Evolutionary conservation across 2,329 filamentous ascomycete genomes (phyloP).

Genomic region (Blastomyces silverae): DNA sequence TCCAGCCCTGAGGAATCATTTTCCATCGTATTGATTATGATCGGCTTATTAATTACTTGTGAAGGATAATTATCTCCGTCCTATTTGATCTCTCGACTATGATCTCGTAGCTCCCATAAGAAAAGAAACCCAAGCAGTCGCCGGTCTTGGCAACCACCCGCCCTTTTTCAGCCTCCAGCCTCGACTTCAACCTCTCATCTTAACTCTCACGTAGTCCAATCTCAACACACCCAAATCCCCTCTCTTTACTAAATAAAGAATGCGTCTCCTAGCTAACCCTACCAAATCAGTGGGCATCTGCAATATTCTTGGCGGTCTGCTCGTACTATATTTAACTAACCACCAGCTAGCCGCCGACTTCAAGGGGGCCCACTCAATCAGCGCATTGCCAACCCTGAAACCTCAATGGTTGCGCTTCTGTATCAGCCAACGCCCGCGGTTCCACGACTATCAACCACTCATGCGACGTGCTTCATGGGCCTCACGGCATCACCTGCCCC

Average conservation of each 20-base stretch:
- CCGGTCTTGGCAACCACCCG: not conserved
- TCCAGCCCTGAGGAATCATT: not conserved
- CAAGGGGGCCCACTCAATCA: not conserved
- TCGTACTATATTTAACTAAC: not conserved
- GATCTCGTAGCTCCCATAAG: not conserved
- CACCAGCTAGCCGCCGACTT: slow-evolving; percentile 8
- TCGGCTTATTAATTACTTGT: not conserved
- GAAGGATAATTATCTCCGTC: not conserved
- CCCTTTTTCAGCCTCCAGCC: not conserved
- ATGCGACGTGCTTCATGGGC: not conserved
- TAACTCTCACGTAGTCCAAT: not conserved
- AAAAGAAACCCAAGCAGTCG: too few species aligned
- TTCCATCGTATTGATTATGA: not conserved
- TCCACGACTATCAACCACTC: slow-evolving; percentile 11
- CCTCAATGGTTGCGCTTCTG: slow-evolving; percentile 13
- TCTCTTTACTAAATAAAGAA: not conserved
- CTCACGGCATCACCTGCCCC: not conserved
- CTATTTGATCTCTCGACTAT: not conserved
- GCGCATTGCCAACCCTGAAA: slow-evolving; percentile 10
- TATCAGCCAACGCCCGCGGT: slow-evolving; percentile 7
- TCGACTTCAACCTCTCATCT: not conserved
- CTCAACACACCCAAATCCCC: not conserved
- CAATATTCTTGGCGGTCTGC: not conserved
- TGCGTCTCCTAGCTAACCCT: not conserved
- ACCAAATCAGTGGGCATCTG: not conserved